Conservation (phyloP, 257 asterid genomes). For the Solanum corneliomulleri region DNA sequence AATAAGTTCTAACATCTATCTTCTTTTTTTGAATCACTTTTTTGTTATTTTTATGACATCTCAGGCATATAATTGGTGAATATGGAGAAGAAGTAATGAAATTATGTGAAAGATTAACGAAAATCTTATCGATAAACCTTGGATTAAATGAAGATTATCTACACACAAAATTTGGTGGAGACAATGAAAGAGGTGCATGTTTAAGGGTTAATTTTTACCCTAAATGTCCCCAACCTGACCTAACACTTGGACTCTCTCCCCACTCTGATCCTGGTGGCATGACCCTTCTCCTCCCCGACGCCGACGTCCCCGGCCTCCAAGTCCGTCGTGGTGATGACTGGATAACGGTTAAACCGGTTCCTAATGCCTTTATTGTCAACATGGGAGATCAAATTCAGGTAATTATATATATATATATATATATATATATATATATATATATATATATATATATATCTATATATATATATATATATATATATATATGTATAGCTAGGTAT, state of each 20-base stretch:
- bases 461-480: too few species aligned
- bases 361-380: constrained; percentile 68
- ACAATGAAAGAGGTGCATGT: constrained; percentile 39
- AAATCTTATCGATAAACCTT: constrained; percentile 39
- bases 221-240: constrained; percentile 92
- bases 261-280: constrained; percentile 89
- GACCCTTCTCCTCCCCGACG: constrained; percentile 69
- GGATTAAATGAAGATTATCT: constrained; percentile 49
- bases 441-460: too few species aligned
- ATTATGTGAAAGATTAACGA: constrained; percentile 43
- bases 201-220: constrained; percentile 71
- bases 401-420: neutral
- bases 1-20: neutral
- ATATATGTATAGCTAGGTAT: neutral
- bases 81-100: constrained; percentile 49
- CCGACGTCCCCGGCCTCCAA: constrained; percentile 67
- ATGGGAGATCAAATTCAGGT: constrained; percentile 86
- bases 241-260: constrained; percentile 62
- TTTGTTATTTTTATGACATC: neutral
- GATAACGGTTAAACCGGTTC: constrained; percentile 65
- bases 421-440: too few species aligned
- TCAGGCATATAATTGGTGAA: constrained; percentile 43
- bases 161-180: constrained; percentile 56
- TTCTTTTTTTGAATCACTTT: neutral
- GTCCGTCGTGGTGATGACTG: constrained; percentile 44